Conservation (phyloP, 805 yeast genomes). For the Zygotorulaspora danielsina region DNA sequence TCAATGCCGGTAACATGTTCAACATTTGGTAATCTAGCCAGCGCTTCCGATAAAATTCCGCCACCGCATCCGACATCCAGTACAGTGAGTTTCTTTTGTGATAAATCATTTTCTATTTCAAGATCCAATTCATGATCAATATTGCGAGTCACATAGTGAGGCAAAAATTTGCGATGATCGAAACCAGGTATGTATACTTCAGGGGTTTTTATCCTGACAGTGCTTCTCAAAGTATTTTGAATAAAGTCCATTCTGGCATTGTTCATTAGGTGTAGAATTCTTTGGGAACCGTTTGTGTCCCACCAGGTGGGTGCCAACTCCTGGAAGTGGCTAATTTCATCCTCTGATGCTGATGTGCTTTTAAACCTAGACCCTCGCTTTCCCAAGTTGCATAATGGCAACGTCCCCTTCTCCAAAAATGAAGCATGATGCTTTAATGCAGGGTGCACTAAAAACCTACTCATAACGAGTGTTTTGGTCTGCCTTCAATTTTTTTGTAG, state of each 20-base stretch:
- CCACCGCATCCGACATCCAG: conserved; percentile 98
- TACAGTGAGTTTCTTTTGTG: conserved; percentile 42
- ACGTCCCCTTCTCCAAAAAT: neutral
- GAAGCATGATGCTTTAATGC: neutral
- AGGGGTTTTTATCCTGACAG: conserved; percentile 28
- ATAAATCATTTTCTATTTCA: conserved; percentile 32
- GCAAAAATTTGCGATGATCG: conserved; percentile 56
- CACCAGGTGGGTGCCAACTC: conserved; percentile 95
- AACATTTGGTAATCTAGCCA: conserved; percentile 70
- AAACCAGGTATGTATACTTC: conserved; percentile 75
- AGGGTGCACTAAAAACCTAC: neutral
- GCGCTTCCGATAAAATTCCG: conserved; percentile 83
- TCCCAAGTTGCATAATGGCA: neutral
- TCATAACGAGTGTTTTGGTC: conserved; percentile 1
- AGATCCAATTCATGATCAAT: conserved; percentile 53
- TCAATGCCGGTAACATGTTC: conserved; percentile 75
- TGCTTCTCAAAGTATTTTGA: conserved; percentile 47
- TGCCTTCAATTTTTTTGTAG: no score
- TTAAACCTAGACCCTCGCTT: conserved; percentile 5
- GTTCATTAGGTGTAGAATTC: conserved; percentile 94
- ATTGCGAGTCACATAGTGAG: conserved; percentile 46
- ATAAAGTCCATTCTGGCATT: conserved; percentile 84
- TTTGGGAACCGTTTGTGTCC: conserved; percentile 90
- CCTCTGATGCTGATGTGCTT: conserved; percentile 32
- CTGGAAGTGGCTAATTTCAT: conserved; percentile 78